Evolutionary conservation across 306 rosid species (phyloP).

Genomic region (Crotalaria pallida): DNA sequence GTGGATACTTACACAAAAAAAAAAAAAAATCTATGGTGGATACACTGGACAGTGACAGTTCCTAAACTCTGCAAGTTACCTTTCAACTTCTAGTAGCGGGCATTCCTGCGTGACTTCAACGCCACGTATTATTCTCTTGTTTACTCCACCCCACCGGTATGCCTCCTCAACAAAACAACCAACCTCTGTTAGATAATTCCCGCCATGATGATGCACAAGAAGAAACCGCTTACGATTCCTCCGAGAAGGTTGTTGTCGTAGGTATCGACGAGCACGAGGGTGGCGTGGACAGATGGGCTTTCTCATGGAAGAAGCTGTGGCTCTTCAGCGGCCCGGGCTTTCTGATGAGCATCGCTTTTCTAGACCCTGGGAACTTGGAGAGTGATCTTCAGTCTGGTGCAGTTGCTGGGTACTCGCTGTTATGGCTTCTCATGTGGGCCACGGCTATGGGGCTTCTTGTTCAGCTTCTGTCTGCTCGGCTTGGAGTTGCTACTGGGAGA

Average conservation of each 20-base stretch:
- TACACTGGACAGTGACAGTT: not conserved
- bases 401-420: constrained; percentile 81
- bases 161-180: constrained; percentile 41
- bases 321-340: constrained; percentile 93
- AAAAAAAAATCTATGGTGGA: no score
- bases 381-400: constrained; percentile 97
- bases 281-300: constrained; percentile 23
- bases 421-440: constrained; percentile 94
- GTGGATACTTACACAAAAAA: no score
- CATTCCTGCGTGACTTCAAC: not conserved
- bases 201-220: constrained; percentile 18
- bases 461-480: constrained; percentile 83
- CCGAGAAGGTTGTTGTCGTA: constrained; percentile 55
- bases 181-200: constrained; percentile 41
- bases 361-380: constrained; percentile 92
- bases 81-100: not conserved
- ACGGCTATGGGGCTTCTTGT: constrained; percentile 84
- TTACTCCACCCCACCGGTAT: constrained; percentile 9
- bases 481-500: constrained; percentile 89
- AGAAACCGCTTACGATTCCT: constrained; percentile 63
- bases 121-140: not conserved
- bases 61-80: not conserved
- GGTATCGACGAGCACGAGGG: constrained; percentile 49
- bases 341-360: constrained; percentile 90
- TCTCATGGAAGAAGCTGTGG: constrained; percentile 97